phyloP scores from a whole-genome alignment of 495 filamentous ascomycete species.

The Neurospora tetraspora region DNA sequence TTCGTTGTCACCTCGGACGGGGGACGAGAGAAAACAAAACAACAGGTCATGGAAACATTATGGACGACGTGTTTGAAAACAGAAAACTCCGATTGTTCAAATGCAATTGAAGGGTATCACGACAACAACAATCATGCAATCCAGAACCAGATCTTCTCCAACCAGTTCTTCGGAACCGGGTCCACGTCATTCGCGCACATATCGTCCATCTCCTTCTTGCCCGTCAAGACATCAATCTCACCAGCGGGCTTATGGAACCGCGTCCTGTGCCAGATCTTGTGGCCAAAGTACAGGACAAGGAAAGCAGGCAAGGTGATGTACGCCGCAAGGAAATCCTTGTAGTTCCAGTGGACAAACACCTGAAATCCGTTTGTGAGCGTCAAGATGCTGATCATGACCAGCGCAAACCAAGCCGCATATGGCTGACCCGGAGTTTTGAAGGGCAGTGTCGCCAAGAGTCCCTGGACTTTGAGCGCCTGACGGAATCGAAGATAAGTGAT shows the following conservation, averaged over 20 bases:
- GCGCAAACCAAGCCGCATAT: slow-evolving; percentile 27
- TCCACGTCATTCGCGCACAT: slow-evolving; percentile 27
- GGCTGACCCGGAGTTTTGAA: slow-evolving; percentile 33
- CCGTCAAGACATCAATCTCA: slow-evolving; percentile 36
- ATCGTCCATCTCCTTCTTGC: slow-evolving; percentile 43
- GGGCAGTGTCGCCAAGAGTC: slow-evolving; percentile 26
- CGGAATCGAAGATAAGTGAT: slow-evolving; percentile 40
- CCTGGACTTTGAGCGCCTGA: slow-evolving; percentile 26
- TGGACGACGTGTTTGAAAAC: not conserved
- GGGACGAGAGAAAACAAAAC: not conserved
- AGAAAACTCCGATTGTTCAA: not conserved
- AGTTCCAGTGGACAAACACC: slow-evolving; percentile 31
- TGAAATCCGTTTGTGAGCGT: slow-evolving; percentile 42
- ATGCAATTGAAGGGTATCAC: not conserved
- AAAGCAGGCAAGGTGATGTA: slow-evolving; percentile 41
- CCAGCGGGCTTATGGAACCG: slow-evolving; percentile 16
- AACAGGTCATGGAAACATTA: not conserved
- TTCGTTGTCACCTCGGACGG: not conserved
- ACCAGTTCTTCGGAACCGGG: slow-evolving; percentile 28
- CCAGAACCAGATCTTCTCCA: slow-evolving; percentile 38
- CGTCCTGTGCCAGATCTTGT: slow-evolving; percentile 28
- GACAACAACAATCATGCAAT: slow-evolving; percentile 22
- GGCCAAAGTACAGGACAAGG: slow-evolving; percentile 28
- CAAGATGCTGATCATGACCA: slow-evolving; percentile 28
- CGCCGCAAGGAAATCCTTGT: slow-evolving; percentile 32